These are phyloP conservation scores for Rhizopogon sp. DNA, from an alignment of 768 basidiomycete genomes.

Conservation along the genomic window DNA sequence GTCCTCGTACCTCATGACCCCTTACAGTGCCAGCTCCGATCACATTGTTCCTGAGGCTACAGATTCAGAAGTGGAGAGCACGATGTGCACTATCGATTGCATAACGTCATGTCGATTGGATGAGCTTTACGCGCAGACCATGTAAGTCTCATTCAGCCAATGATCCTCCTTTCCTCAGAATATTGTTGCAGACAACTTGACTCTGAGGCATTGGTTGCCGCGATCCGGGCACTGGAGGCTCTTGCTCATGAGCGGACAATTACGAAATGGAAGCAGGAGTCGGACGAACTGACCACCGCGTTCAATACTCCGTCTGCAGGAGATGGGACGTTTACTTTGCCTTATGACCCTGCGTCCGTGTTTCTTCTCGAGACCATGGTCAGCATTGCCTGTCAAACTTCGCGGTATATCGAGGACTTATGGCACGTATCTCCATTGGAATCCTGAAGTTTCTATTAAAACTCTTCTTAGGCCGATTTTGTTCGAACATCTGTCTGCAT, in stretches of 20 bases:
- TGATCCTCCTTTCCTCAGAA: constrained; percentile 5
- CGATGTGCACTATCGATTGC: constrained; percentile 92
- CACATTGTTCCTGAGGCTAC: constrained; percentile 81
- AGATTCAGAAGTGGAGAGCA: constrained; percentile 88
- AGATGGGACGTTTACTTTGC: constrained; percentile 51
- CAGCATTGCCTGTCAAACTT: constrained; percentile 75
- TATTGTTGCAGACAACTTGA: constrained; percentile 59
- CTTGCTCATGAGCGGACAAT: constrained; percentile 88
- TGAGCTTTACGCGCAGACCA: constrained; percentile 89
- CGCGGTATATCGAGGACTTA: constrained; percentile 77
- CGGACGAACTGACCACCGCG: constrained; percentile 48
- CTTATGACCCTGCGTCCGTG: constrained; percentile 94
- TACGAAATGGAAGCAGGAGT: constrained; percentile 66
- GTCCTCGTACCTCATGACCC: constrained; percentile 95
- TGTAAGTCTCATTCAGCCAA: constrained; percentile 47
- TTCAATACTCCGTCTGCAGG: constrained; percentile 28
- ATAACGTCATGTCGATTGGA: constrained; percentile 91
- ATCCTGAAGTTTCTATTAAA: background rate
- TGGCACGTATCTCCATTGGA: constrained; percentile 51
- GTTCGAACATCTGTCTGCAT: constrained; percentile 85
- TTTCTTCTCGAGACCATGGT: constrained; percentile 95
- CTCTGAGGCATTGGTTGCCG: constrained; percentile 74
- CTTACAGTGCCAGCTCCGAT: constrained; percentile 77
- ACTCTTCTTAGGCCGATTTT: constrained; percentile 74
- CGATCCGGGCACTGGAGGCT: constrained; percentile 80